phyloP scores from a whole-genome alignment of 805 yeast genomes.

The Teunomyces kruisii region DNA sequence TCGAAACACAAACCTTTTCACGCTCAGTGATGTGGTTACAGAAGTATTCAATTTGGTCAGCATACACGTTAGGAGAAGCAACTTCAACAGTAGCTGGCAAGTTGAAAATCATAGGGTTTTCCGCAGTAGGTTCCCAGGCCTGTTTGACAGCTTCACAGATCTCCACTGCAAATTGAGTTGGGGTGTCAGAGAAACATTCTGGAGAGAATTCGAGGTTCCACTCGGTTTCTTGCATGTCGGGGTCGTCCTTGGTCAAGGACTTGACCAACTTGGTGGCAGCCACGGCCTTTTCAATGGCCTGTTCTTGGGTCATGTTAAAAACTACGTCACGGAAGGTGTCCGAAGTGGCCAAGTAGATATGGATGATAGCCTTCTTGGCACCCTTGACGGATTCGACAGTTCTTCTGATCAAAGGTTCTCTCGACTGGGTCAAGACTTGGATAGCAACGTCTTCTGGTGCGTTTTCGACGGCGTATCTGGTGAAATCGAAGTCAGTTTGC shows the following conservation, averaged over 20 bases:
- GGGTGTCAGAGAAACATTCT: slow-evolving; percentile 75
- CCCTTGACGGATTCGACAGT: slow-evolving; percentile 74
- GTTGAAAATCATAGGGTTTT: slow-evolving; percentile 73
- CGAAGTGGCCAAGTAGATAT: slow-evolving; percentile 73
- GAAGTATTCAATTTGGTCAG: slow-evolving; percentile 79
- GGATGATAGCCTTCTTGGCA: slow-evolving; percentile 70
- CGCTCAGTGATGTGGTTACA: slow-evolving; percentile 66
- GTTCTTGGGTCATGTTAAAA: slow-evolving; percentile 67
- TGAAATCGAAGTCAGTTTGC: slow-evolving; percentile 79
- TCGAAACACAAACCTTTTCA: slow-evolving; percentile 67
- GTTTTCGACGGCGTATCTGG: slow-evolving; percentile 74
- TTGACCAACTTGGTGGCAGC: slow-evolving; percentile 68
- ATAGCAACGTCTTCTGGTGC: slow-evolving; percentile 75
- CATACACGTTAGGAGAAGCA: slow-evolving; percentile 71
- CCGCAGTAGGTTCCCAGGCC: slow-evolving; percentile 78
- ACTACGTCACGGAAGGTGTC: slow-evolving; percentile 75
- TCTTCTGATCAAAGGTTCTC: slow-evolving; percentile 71
- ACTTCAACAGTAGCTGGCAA: slow-evolving; percentile 82
- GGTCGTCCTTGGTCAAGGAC: slow-evolving; percentile 74
- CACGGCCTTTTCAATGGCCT: slow-evolving; percentile 66
- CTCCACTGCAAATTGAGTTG: slow-evolving; percentile 69
- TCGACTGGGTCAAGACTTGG: slow-evolving; percentile 74
- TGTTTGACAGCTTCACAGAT: slow-evolving; percentile 77
- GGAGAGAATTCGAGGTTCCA: slow-evolving; percentile 80
- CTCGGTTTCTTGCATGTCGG: slow-evolving; percentile 56